Evolutionary conservation across 345 rosid species (phyloP).

Genomic region (Sisymbrium altissimum): DNA sequence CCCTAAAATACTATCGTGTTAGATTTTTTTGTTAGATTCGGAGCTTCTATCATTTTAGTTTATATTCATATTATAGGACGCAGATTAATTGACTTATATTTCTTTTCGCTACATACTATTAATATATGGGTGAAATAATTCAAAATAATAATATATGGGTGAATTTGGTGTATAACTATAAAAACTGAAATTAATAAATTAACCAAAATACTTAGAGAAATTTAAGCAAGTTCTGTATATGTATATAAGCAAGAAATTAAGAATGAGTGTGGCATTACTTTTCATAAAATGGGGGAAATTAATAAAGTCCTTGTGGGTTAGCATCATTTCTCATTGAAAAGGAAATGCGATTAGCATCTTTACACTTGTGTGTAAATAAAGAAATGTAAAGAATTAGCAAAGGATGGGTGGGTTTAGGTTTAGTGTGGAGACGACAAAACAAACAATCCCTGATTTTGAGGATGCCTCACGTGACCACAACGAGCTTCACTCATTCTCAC

Average conservation of each 20-base stretch:
- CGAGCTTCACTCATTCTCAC: conserved; percentile 32
- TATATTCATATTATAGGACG: not conserved
- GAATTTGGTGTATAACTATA: no score
- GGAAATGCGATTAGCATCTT: not conserved
- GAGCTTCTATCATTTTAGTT: not conserved
- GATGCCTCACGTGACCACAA: conserved; percentile 36
- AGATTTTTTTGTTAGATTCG: not conserved
- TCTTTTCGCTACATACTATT: not conserved
- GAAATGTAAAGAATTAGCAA: not conserved
- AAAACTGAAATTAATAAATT: no score
- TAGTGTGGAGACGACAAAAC: conserved; percentile 24
- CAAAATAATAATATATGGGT: no score
- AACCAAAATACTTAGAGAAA: no score
- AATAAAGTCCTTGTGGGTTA: not conserved
- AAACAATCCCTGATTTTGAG: conserved; percentile 35
- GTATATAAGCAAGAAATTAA: not conserved
- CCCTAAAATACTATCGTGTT: not conserved
- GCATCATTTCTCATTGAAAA: not conserved
- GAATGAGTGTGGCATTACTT: not conserved
- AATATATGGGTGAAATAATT: no score
- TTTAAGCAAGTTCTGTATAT: conserved; percentile 4
- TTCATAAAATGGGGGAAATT: not conserved
- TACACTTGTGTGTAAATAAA: conserved; percentile 5
- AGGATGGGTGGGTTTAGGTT: conserved; percentile 28
- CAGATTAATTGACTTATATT: not conserved